These are phyloP conservation scores for Cupressus sempervirens DNA, from an alignment of 75 land plant genomes.

Conservation along the genomic window DNA sequence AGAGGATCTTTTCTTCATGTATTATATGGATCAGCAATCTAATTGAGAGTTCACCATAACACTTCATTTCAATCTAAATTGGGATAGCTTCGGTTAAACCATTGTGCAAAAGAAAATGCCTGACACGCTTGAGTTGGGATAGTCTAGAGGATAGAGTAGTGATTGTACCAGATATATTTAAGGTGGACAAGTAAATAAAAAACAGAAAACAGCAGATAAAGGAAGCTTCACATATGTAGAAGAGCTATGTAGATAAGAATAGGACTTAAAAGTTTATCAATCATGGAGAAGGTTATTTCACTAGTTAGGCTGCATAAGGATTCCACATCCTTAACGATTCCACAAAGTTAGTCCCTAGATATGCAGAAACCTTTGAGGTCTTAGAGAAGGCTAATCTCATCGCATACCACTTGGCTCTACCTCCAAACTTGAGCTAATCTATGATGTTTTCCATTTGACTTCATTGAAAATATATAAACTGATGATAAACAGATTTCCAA, in stretches of 20 bases:
- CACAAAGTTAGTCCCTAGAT: neutral
- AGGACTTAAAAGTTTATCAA: neutral
- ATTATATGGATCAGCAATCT: no score
- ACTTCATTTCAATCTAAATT: no score
- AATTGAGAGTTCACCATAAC: no score
- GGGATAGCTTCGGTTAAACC: no score
- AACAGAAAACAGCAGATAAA: neutral
- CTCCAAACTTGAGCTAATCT: neutral
- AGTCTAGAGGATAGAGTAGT: no score
- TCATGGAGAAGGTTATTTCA: neutral
- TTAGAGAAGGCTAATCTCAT: neutral
- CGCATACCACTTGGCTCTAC: neutral
- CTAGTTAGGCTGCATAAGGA: neutral
- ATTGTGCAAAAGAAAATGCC: no score
- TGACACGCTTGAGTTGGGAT: no score
- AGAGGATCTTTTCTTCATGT: no score
- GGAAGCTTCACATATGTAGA: neutral
- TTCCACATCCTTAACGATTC: neutral
- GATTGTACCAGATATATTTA: no score
- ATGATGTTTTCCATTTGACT: neutral
- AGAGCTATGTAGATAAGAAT: neutral
- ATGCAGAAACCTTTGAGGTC: neutral
- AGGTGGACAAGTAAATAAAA: no score
- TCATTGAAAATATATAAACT: neutral
- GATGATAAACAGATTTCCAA: neutral